Evolutionary conservation across 345 rosid genomes (phyloP), one percentile per base, ranked within the genome.

Genomic region (Cochlearia excelsa): DNA sequence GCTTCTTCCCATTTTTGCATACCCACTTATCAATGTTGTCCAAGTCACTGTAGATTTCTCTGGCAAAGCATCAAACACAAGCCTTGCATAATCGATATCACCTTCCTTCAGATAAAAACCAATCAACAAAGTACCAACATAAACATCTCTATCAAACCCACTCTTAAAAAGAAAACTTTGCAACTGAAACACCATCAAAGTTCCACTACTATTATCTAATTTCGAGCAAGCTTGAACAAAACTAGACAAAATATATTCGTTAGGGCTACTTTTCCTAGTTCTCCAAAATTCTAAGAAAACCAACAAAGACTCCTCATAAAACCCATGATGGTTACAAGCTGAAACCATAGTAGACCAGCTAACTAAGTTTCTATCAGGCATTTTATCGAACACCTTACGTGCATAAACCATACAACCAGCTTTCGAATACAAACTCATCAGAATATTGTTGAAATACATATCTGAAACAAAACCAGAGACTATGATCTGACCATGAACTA

Each of bases 321-420:
- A 74, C 4, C 83, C 81, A 54, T 73, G 72, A 55, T 70, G 71
- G 51, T 78, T 51, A 59, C 79, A 80, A 82, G 79, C 79, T 34
- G 90, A 88, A 74, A 83, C 77, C 79, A 79, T 71, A 0, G 90
- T 79, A 55, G 96, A 88, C 90, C 96, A 88, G 52, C 84, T 75
- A 71, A 83, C 62, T 60, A 81, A 74, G 64, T 82, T 85, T 75
- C 81, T 85, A 0, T 78, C 75, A 7, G 78, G 31, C 80, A 83
- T 81, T 77, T 27, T 72, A 45, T 79, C 86, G 57, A 88, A 84
- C 82, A 88, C 3, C 39, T 59, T 66, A 31, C 80, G 66, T 31
- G 80, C 88, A 43, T 45, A 33, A 4, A 42, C 11, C 11, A 85
- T 28, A 58, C 53, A 28, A 38, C 63, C 70, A 30, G 62, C 49